Conservation (phyloP, 768 basidiomycete species). For the Crassisporium funariophilum region DNA sequence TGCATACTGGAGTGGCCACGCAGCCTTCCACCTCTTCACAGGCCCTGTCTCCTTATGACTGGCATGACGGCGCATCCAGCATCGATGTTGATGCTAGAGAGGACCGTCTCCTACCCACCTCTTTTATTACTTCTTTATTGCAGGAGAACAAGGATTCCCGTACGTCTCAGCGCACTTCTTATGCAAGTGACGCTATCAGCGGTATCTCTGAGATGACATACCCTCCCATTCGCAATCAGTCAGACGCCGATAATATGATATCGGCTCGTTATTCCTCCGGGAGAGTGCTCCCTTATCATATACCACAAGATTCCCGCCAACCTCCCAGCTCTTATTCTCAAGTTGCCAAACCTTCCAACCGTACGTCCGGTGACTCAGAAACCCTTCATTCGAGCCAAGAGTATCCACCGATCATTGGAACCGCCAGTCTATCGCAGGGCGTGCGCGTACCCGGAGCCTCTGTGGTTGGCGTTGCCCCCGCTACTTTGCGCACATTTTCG, state of each 20-base stretch:
- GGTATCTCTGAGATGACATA: conserved; percentile 59
- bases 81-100: conserved; percentile 59
- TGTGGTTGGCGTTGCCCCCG: conserved; percentile 34
- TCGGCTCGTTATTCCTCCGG: conserved; percentile 5
- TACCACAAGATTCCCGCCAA: conserved; percentile 16
- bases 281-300: conserved; percentile 4
- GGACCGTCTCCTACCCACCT: conserved; percentile 58
- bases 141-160: conserved; percentile 41
- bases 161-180: conserved; percentile 31
- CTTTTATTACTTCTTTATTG: conserved; percentile 61
- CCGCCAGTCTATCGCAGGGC: conserved; percentile 25
- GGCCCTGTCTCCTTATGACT: conserved; percentile 48
- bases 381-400: conserved; percentile 38
- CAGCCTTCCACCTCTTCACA: conserved; percentile 17
- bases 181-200: conserved; percentile 45
- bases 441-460: conserved; percentile 20
- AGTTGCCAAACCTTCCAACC: conserved; percentile 25
- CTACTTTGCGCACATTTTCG: conserved; percentile 30
- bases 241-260: conserved; percentile 10
- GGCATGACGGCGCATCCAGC: conserved; percentile 63
- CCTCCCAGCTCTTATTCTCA: conserved; percentile 40
- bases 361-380: conserved; percentile 39
- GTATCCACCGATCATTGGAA: conserved; percentile 25
- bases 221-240: conserved; percentile 39
- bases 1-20: conserved; percentile 4